Base-by-base conservation (phyloP, 495 filamentous ascomycete genomes). In the Cercophora sp. region DNA sequence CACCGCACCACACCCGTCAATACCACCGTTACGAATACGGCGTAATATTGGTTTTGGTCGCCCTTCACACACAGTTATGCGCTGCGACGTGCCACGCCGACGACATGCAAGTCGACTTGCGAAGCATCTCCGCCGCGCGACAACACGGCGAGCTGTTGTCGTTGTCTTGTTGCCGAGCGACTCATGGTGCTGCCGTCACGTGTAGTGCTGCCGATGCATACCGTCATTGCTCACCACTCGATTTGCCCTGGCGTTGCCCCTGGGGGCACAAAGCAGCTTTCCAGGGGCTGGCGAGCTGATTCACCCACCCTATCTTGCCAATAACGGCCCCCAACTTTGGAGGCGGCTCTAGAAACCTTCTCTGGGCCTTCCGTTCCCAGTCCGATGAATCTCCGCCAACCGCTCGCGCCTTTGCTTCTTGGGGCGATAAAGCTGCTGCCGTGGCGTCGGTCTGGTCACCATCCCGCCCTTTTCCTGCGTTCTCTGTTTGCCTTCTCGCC, bases 321-420 rank as follows among this genome's bases (percentile, higher is more conserved):
- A n/a, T n/a, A 39, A 46, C 42, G 15, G 51, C 29, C 42, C 43
- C 42, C 23, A 48, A 43, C 36, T 11, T n/a, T 31, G 37, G 26
- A 27, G 48, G 48, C n/a, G 39, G 48, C 48, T 52, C 48, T 52
- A 52, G 48, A 54, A 48, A 39, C 32, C 41, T 54, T 54, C 51
- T 24, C 20, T 37, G 46, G 23, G 32, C 13, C 11, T 49, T 37
- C 46, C 13, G 34, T 47, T 47, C 19, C 19, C 18, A 18, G 18
- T 13, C 13, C 8, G 13, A n/a, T 20, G 29, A 13, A 32, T 32
- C 29, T n/a, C n/a, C n/a, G n/a, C n/a, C n/a, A n/a, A n/a, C n/a
- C n/a, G n/a, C n/a, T n/a, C n/a, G n/a, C 13, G 13, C 29, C 44
- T 18, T 23, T 34, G 5, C 44, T 47, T 16, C n/a, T 47, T 47